phyloP scores from a whole-genome alignment of 2,329 filamentous ascomycete species.

The Arthrobotrys pseudoclavata region DNA sequence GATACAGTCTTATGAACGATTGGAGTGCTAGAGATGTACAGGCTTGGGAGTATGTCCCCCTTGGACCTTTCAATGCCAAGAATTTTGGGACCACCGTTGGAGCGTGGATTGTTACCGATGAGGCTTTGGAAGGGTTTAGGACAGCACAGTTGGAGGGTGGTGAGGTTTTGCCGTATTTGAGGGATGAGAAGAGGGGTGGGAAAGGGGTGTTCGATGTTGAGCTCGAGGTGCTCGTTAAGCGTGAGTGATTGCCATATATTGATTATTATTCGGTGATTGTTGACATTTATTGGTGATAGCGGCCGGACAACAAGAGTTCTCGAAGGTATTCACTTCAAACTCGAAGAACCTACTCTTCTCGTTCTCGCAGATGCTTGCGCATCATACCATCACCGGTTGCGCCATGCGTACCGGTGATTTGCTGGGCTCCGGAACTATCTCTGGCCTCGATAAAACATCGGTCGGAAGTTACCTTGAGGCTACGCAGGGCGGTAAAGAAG shows the following conservation, averaged over 20 bases:
- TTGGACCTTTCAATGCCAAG: constrained; percentile 86
- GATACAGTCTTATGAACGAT: constrained; percentile 85
- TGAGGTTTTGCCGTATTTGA: constrained; percentile 74
- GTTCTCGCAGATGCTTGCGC: constrained; percentile 85
- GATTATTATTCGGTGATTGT: neutral
- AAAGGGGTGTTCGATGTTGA: constrained; percentile 78
- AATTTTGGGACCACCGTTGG: constrained; percentile 84
- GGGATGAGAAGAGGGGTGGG: constrained; percentile 70
- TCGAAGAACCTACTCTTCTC: constrained; percentile 81
- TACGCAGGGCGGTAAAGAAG: constrained; percentile 76
- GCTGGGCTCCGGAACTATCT: constrained; percentile 83
- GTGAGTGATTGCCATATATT: constrained; percentile 65
- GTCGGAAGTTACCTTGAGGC: constrained; percentile 80
- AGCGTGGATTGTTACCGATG: constrained; percentile 82
- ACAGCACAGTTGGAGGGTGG: constrained; percentile 69
- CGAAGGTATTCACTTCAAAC: constrained; percentile 46
- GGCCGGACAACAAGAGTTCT: constrained; percentile 66
- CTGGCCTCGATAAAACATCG: constrained; percentile 72
- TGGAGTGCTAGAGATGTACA: constrained; percentile 85
- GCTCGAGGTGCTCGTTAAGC: constrained; percentile 76
- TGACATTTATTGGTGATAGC: constrained; percentile 55
- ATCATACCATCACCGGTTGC: constrained; percentile 82
- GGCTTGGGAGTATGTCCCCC: constrained; percentile 84
- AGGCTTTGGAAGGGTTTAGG: constrained; percentile 79
- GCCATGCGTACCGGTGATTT: constrained; percentile 80